Percentiles rank a stretch among this genome's conserved stretches.
phyloP scores from a whole-genome alignment of 441 rosid genomes.

The Corymbia calophylla region DNA sequence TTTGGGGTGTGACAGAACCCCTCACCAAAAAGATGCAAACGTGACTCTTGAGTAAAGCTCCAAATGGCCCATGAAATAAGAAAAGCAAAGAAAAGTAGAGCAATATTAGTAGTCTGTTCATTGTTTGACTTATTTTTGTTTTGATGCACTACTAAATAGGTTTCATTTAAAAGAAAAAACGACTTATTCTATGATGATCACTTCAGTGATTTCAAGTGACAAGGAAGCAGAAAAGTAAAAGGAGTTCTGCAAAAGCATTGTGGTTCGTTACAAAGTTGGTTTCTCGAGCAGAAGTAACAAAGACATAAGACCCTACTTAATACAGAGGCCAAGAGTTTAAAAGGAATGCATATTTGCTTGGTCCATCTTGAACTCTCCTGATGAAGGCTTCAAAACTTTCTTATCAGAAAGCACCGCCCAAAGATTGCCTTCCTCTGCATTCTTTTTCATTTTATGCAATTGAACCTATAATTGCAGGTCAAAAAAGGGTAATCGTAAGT shows the following conservation, averaged over 20 bases:
- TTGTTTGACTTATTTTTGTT: not conserved
- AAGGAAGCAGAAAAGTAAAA: not conserved
- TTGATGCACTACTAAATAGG: not conserved
- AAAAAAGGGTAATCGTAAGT: not conserved
- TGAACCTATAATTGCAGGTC: not conserved
- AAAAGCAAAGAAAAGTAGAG: not conserved
- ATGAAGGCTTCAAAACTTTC: not conserved
- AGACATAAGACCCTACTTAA: not conserved
- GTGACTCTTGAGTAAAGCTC: not conserved
- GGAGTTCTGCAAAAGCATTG: not conserved
- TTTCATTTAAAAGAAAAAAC: not conserved
- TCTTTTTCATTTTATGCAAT: not conserved
- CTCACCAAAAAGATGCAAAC: not conserved
- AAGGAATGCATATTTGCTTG: not conserved
- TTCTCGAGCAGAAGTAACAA: no score
- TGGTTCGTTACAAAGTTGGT: not conserved
- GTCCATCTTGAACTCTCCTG: not conserved
- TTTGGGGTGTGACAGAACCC: not conserved
- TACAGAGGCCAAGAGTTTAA: not conserved
- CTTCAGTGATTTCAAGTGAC: not conserved
- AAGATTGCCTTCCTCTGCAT: not conserved
- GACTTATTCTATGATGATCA: not conserved
- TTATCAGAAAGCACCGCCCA: not conserved
- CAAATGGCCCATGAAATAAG: not conserved
- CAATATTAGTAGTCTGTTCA: not conserved